Conservation (phyloP, 495 filamentous ascomycete genomes). For the Neurospora tetraspora region DNA sequence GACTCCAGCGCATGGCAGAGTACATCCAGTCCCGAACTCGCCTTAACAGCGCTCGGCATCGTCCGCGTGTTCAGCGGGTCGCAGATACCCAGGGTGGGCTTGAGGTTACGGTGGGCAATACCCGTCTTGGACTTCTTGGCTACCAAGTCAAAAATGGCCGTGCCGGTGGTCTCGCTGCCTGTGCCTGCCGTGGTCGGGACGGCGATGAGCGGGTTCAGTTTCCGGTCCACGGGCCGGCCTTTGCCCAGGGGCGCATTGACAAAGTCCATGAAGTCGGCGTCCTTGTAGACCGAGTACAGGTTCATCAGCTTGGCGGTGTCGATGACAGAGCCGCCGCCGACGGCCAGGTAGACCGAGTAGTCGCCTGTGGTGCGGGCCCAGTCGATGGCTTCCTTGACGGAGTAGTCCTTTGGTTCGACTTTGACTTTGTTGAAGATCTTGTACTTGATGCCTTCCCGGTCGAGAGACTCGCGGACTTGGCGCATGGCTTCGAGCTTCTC, state of each 20-base stretch:
- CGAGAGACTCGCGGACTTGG: conserved; percentile 68
- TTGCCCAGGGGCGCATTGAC: conserved; percentile 92
- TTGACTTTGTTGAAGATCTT: conserved; percentile 67
- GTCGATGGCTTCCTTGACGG: conserved; percentile 75
- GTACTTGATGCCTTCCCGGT: conserved; percentile 65
- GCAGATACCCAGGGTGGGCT: conserved; percentile 91
- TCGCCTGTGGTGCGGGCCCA: conserved; percentile 47
- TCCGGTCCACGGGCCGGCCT: conserved; percentile 68
- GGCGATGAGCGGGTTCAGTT: conserved; percentile 77
- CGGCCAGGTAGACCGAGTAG: conserved; percentile 74
- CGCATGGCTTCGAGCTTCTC: conserved; percentile 73
- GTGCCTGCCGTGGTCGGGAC: conserved; percentile 95
- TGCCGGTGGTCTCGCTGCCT: conserved; percentile 91
- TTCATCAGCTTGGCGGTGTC: conserved; percentile 99
- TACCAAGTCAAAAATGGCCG: conserved; percentile 93
- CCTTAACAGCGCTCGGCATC: conserved; percentile 88
- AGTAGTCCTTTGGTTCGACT: conserved; percentile 89
- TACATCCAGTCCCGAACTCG: conserved; percentile 83
- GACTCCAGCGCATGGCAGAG: conserved; percentile 89
- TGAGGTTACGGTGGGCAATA: conserved; percentile 87
- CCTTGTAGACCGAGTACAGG: conserved; percentile 77
- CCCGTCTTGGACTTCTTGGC: conserved; percentile 85
- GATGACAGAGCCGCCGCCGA: conserved; percentile 83
- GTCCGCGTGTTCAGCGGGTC: conserved; percentile 91
- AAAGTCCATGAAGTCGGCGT: conserved; percentile 90